Evolutionary conservation across 176 grass and related monocot species (phyloP).

Genomic region (Oryza glaberrima): DNA sequence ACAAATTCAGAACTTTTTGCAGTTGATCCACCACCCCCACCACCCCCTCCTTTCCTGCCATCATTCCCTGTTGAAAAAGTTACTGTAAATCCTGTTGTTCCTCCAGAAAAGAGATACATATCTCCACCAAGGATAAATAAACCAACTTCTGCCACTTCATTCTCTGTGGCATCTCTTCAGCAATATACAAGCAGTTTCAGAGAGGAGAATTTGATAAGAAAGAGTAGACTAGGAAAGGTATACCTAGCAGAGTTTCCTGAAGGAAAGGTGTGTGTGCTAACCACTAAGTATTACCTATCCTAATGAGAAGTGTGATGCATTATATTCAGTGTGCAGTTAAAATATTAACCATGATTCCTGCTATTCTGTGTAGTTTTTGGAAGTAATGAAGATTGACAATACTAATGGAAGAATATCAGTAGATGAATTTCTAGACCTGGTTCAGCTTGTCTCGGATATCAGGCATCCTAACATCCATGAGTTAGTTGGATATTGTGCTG

Average conservation of each 20-base stretch:
- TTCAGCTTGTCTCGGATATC: conserved; percentile 58
- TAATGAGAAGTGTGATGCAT: conserved; percentile 9
- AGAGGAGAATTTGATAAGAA: conserved; percentile 87
- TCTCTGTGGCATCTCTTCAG: conserved; percentile 85
- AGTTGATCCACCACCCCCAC: conserved; percentile 19
- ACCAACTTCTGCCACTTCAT: conserved; percentile 62
- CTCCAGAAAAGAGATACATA: conserved; percentile 46
- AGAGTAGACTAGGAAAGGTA: conserved; percentile 69
- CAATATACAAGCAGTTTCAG: conserved; percentile 89
- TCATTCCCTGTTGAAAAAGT: conserved; percentile 47
- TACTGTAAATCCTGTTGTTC: conserved; percentile 51
- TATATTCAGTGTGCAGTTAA: conserved; percentile 15
- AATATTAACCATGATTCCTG: conserved; percentile 19
- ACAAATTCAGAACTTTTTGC: conserved; percentile 57
- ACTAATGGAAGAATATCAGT: conserved; percentile 75
- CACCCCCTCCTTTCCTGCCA: conserved; percentile 26
- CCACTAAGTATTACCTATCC: conserved; percentile 13
- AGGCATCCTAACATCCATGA: conserved; percentile 81
- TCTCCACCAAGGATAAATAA: conserved; percentile 43
- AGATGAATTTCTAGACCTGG: conserved; percentile 74
- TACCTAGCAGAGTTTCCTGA: conserved; percentile 86
- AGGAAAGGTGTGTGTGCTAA: conserved; percentile 69
- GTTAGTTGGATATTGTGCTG: conserved; percentile 93
- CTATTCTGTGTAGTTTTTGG: conserved; percentile 69
- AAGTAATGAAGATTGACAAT: conserved; percentile 93